Base-by-base conservation (phyloP, 2,329 filamentous ascomycete genomes). In the Ceratocystis cacaofunesta region DNA sequence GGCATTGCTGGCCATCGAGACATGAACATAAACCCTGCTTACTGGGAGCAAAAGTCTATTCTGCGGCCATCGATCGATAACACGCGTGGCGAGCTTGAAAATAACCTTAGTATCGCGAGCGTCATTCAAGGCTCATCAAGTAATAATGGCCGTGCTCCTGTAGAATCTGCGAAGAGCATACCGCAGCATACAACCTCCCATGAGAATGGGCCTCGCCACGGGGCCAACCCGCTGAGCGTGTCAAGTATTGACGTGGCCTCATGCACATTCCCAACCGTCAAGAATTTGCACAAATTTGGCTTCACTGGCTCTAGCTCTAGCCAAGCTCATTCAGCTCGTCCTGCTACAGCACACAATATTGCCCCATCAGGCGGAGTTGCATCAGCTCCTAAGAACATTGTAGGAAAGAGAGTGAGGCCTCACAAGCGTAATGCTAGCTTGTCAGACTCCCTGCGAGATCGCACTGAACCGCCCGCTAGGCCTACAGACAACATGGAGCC, bases 391-490 rank as follows among this genome's bases (percentile, higher is more conserved):
- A 81, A 80, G 65, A 76, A 82, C 1, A 74, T 86, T 1, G 77
- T 79, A 10, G 82, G 82, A 65, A 86, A 86, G 71, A 79, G 82
- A 17, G 78, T 82, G 6, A 80, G 84, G 17, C 80, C 84, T 22
- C 91, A 96, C 75, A 92, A 90, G 74, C 85, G 91, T 25, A 95
- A 89, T 72, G 90, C 87, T 62, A 96, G 92, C 73, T 87, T 94
- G 70, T 89, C 88, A 0, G 90, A 96, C 75, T 92, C 92, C 0
- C 74, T 92, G 63, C 80, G 90, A 70, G 89, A 94, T 75, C 74
- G 75, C 5, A 81, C 83, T 58, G 81, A 78, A 67, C 72, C 78
- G 3, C 72, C 79, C 1, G 78, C 78, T 68, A 82, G 81, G 68
- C 82, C 82, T 25, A 76, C 79, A 2, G 83, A 85, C 66, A 75